phyloP scores from a whole-genome alignment of 2,329 filamentous ascomycete genomes.

The Massarina eburnea region DNA sequence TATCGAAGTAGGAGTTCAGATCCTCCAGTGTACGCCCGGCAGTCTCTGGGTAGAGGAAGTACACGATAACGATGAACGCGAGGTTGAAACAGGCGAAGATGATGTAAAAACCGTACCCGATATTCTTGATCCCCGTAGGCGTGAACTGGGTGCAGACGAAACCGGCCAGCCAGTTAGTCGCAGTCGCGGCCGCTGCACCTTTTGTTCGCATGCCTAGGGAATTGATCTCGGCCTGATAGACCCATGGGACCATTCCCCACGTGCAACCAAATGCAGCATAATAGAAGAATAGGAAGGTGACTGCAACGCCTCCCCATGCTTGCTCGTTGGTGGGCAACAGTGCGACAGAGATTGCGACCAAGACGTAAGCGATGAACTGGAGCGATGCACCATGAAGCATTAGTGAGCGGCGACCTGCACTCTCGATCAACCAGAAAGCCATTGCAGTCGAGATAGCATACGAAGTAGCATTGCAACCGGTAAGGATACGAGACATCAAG shows the following conservation, averaged over 20 bases:
- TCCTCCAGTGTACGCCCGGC: conserved; percentile 27
- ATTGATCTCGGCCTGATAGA: conserved; percentile 49
- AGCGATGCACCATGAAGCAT: conserved; percentile 20
- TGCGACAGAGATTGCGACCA: conserved; percentile 22
- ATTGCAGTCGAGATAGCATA: conserved; percentile 21
- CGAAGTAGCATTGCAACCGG: conserved; percentile 20
- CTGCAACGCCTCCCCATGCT: conserved; percentile 12
- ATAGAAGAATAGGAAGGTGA: conserved; percentile 17
- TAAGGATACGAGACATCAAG: conserved; percentile 15
- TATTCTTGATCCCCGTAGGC: conserved; percentile 46
- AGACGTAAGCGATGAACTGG: conserved; percentile 21
- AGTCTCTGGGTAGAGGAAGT: conserved; percentile 33
- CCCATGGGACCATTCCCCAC: conserved; percentile 39
- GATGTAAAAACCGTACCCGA: conserved; percentile 47
- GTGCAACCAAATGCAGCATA: conserved; percentile 13
- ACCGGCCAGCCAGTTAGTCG: conserved; percentile 49
- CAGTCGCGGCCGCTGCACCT: conserved; percentile 48
- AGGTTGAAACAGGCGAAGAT: conserved; percentile 31
- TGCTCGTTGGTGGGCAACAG: conserved; percentile 2
- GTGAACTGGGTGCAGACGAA: conserved; percentile 51
- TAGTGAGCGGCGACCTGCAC: conserved; percentile 20
- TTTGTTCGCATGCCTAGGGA: conserved; percentile 46
- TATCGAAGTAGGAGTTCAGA: conserved; percentile 26
- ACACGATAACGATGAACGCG: conserved; percentile 20
- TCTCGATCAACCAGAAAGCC: conserved; percentile 26